Evolutionary conservation across 768 basidiomycete species (phyloP).

Genomic region (Omphalotus guepiniiformis): DNA sequence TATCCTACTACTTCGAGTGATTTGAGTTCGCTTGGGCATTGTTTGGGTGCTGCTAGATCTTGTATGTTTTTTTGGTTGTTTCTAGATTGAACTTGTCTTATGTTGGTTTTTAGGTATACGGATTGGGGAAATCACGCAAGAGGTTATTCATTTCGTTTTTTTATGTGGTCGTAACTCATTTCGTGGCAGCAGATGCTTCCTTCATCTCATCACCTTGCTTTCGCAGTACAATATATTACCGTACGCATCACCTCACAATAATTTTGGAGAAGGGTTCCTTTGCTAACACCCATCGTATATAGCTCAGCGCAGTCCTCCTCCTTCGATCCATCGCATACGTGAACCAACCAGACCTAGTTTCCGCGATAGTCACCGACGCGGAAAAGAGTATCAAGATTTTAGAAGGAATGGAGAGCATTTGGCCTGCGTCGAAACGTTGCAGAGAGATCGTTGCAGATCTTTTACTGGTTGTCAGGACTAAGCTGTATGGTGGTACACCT

Average conservation of each 20-base stretch:
- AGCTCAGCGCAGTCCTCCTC: slow-evolving; percentile 15
- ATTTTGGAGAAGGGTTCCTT: neutral
- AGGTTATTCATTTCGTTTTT: slow-evolving; percentile 6
- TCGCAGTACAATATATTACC: slow-evolving; percentile 17
- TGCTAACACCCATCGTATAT: neutral
- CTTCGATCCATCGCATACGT: slow-evolving; percentile 16
- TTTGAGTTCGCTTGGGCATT: slow-evolving; percentile 13
- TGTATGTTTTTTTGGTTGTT: slow-evolving; percentile 6
- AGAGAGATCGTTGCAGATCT: slow-evolving; percentile 16
- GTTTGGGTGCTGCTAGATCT: slow-evolving; percentile 15
- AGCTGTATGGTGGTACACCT: slow-evolving; percentile 12
- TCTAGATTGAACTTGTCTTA: neutral
- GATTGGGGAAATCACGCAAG: slow-evolving; percentile 16
- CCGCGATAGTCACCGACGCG: slow-evolving; percentile 13
- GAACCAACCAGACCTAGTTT: slow-evolving; percentile 12
- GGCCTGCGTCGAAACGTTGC: slow-evolving; percentile 14
- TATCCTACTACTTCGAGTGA: slow-evolving; percentile 8
- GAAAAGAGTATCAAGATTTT: slow-evolving; percentile 15
- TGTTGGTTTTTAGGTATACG: slow-evolving; percentile 9
- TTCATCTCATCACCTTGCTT: slow-evolving; percentile 16
- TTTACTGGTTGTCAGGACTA: slow-evolving; percentile 14
- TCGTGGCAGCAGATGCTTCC: slow-evolving; percentile 12
- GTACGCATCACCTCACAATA: slow-evolving; percentile 1
- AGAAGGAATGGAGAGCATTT: slow-evolving; percentile 14
- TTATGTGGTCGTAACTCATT: neutral